Percentiles rank a stretch among this genome's conserved stretches.
Conservation (phyloP, 2,329 filamentous ascomycete species). For the Thielaviopsis musarum region DNA sequence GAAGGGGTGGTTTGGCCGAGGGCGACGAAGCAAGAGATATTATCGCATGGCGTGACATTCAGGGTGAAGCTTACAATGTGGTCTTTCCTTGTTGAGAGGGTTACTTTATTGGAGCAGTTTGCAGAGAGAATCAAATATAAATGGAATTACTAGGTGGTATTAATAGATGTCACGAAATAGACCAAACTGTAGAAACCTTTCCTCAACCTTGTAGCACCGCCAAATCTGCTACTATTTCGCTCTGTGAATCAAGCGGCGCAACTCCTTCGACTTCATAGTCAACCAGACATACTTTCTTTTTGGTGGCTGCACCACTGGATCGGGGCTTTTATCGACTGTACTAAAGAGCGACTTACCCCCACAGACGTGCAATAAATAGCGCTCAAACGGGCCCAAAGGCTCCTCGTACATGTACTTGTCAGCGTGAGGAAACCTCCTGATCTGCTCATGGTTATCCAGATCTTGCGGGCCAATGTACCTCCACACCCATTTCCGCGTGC, state of each 20-base stretch:
- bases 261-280: background rate
- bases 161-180: no score
- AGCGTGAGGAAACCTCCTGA: conserved; percentile 3
- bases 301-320: conserved; percentile 8
- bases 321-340: background rate
- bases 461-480: conserved; percentile 30
- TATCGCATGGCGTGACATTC: background rate
- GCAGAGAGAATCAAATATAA: background rate
- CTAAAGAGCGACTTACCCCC: conserved; percentile 21
- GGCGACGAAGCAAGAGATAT: background rate
- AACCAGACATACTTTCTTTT: background rate
- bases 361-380: conserved; percentile 28
- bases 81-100: background rate
- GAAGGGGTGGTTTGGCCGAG: background rate
- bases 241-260: background rate
- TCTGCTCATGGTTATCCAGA: conserved; percentile 17
- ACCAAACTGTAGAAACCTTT: no score
- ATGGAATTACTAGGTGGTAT: no score
- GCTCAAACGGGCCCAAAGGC: conserved; percentile 34
- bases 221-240: no score
- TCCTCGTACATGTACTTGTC: conserved; percentile 33
- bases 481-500: conserved; percentile 32
- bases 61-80: background rate
- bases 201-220: no score
- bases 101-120: background rate